Evolutionary conservation across 148 eudicot genomes (phyloP).

Genomic region (Rhododendron griersonianum): DNA sequence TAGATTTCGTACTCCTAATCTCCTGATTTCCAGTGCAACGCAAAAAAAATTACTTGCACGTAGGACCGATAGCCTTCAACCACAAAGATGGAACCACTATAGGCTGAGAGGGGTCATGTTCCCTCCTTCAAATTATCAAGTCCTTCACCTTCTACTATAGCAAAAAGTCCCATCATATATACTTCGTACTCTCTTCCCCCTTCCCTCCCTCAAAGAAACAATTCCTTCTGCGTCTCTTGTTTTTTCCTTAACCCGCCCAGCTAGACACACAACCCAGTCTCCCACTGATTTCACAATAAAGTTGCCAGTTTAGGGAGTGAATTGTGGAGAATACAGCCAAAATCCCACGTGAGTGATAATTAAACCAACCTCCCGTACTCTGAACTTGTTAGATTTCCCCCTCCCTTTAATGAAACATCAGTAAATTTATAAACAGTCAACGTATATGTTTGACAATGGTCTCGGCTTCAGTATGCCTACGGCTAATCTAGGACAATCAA

Average conservation of each 20-base stretch:
- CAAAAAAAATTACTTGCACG: background rate
- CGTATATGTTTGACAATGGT: background rate
- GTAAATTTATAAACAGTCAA: background rate
- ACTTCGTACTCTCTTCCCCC: background rate
- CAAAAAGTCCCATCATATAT: background rate
- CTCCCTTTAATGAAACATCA: background rate
- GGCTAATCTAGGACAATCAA: background rate
- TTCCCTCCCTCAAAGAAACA: background rate
- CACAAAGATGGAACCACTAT: background rate
- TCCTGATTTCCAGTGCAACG: background rate
- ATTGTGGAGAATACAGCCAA: background rate
- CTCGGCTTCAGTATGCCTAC: background rate
- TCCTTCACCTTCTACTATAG: background rate
- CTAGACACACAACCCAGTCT: background rate
- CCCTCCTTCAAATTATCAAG: background rate
- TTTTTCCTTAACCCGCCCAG: background rate
- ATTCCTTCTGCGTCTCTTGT: background rate
- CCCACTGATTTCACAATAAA: background rate
- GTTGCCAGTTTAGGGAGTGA: background rate
- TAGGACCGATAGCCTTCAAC: background rate
- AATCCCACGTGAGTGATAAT: background rate
- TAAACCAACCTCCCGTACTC: background rate
- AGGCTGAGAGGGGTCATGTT: background rate
- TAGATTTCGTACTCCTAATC: background rate
- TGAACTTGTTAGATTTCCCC: background rate